A percentile compares a stretch with the other conserved stretches of the same genome.
Evolutionary conservation across 495 filamentous ascomycete genomes (phyloP).

Genomic region (Lasiosphaeria ovina): DNA sequence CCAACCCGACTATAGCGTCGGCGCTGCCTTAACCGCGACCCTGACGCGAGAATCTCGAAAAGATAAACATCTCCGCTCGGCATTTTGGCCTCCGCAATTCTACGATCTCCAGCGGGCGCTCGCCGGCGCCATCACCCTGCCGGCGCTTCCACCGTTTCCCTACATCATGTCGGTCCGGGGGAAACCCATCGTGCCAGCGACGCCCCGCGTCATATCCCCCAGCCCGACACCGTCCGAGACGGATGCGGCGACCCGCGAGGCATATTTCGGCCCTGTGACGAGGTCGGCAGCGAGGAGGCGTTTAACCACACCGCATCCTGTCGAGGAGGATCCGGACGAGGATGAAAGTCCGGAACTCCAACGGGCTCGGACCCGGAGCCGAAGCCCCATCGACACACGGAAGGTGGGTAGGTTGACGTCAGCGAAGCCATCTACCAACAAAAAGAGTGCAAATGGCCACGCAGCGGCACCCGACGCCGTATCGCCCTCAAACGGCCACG

Average conservation of each 20-base stretch:
- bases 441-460: slow-evolving; percentile 16
- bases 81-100: slow-evolving; percentile 45
- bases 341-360: slow-evolving; percentile 39
- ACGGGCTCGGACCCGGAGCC: slow-evolving; percentile 48
- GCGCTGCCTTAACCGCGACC: slow-evolving; percentile 1
- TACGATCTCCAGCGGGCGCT: slow-evolving; percentile 47
- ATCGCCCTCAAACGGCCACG: slow-evolving; percentile 14
- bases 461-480: not conserved
- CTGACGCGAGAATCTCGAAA: slow-evolving; percentile 44
- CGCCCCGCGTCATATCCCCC: slow-evolving; percentile 70
- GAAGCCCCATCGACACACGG: slow-evolving; percentile 51
- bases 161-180: slow-evolving; percentile 40
- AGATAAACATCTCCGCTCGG: slow-evolving; percentile 46
- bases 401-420: slow-evolving; percentile 49
- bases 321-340: slow-evolving; percentile 39
- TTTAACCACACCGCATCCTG: slow-evolving; percentile 39
- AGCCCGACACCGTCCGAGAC: slow-evolving; percentile 63
- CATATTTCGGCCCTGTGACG: slow-evolving; percentile 62
- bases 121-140: slow-evolving; percentile 48
- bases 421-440: slow-evolving; percentile 16
- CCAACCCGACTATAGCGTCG: slow-evolving; percentile 3
- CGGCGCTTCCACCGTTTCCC: slow-evolving; percentile 47
- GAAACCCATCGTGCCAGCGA: slow-evolving; percentile 52
- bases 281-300: slow-evolving; percentile 60
- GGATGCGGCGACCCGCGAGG: slow-evolving; percentile 44